Evolutionary conservation across 2,329 filamentous ascomycete genomes (phyloP).

Genomic region (Ophiostoma ips): DNA sequence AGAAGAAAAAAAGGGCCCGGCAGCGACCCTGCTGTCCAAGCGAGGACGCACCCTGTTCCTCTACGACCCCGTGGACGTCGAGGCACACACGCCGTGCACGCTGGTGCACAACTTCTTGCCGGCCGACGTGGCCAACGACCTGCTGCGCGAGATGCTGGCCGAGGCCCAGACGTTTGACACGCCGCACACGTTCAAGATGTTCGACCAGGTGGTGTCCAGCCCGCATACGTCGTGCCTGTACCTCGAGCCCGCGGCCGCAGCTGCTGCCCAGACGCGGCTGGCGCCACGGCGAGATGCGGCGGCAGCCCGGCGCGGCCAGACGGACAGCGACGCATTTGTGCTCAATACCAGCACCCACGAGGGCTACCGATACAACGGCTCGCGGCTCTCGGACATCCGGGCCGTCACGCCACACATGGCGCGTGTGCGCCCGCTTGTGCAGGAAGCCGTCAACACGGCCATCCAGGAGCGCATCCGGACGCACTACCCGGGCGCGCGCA

Average conservation of each 20-base stretch:
- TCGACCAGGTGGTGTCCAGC: conserved; percentile 72
- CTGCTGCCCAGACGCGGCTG: not conserved
- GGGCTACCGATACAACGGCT: conserved; percentile 79
- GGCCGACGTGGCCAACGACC: conserved; percentile 50
- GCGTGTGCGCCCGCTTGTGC: conserved; percentile 54
- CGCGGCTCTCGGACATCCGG: conserved; percentile 59
- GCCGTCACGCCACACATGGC: conserved; percentile 62
- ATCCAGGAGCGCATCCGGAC: conserved; percentile 56
- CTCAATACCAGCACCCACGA: not conserved
- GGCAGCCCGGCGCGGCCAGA: not conserved
- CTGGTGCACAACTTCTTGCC: conserved; percentile 87
- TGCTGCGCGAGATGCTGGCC: conserved; percentile 60
- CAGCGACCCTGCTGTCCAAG: conserved; percentile 30
- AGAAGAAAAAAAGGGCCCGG: conserved; percentile 22
- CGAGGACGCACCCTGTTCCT: conserved; percentile 76
- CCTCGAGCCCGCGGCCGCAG: conserved; percentile 37
- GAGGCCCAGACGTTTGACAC: conserved; percentile 55
- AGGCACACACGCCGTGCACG: conserved; percentile 73
- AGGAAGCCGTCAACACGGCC: conserved; percentile 62
- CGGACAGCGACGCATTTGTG: not conserved
- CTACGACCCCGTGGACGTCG: conserved; percentile 68
- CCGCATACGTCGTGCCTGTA: conserved; percentile 79
- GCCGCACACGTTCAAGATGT: conserved; percentile 63
- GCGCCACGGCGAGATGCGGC: not conserved
- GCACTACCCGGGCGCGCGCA: conserved; percentile 54